Evolutionary conservation across 352 stramenopile species (phyloP), one percentile per base, ranked within the genome.

Genomic region (Phytophthora uliginosa): DNA sequence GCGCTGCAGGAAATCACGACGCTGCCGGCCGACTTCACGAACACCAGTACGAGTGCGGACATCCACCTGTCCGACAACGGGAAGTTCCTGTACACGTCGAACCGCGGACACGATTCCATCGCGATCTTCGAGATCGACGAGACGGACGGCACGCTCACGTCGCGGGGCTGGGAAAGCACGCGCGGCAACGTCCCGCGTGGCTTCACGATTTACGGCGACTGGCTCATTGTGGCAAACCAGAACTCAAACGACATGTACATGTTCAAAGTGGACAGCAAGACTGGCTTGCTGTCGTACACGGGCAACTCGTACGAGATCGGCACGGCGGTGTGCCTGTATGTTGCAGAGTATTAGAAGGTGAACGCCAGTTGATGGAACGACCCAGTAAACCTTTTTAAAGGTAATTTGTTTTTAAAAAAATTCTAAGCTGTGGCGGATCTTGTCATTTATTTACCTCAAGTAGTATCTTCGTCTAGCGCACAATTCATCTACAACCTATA

Each of bases 71-170:
- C 85, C 3, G 75, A 63, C 20, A 75, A 81, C 66, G 81, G 81
- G 58, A 73, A 84, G 45, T 93, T 89, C 61, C 54, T 92, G 26
- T 92, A 90, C 81, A 77, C 82, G 45, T 91, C 85, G 34, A 92
- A 91, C 74, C 85, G 85, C 45, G 79, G 77, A 26, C 83, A 93
- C 60, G 66, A 93, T 71, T 88, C 78, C 47, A 89, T 91, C 56
- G 80, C 83, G 7, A 87, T 89, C 8, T 93, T 89, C 64, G 54
- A 73, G 51, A 72, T 93, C 26, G 59, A 73, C 48, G 45, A 67
- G 34, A 56, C 63, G 8, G 34, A 74, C 45, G 78, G 76, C 24
- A 80, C 74, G 40, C 66, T 91, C 17, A 79, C 54, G 60, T 59
- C 68, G 0, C 22, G 88, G 20, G 81, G 76, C 24, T 79, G 75